Conservation (phyloP, 352 stramenopile species). For the Phytophthora uliginosa region DNA sequence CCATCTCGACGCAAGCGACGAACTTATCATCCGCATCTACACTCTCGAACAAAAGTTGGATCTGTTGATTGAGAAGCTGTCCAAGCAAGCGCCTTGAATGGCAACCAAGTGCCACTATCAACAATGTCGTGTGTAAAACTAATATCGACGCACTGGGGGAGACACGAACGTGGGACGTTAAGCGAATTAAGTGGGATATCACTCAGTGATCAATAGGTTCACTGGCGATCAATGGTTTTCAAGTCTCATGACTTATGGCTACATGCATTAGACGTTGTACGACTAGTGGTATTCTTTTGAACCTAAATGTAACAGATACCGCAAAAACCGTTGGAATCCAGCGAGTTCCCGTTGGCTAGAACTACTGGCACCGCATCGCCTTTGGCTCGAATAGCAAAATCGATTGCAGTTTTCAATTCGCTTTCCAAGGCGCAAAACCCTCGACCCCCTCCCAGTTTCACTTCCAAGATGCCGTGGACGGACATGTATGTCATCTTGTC, state of each 20-base stretch:
- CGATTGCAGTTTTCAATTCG: constrained; percentile 6
- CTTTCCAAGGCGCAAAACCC: background rate
- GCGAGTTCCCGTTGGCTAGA: background rate
- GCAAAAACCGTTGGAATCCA: background rate
- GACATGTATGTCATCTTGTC: constrained; percentile 20
- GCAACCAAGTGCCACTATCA: background rate
- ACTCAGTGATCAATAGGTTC: background rate
- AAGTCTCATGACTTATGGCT: no score
- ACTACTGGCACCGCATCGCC: background rate
- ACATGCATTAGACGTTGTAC: no score
- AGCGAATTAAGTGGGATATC: background rate
- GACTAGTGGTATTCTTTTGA: no score
- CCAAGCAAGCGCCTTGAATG: background rate
- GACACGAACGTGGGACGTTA: background rate
- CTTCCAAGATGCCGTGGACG: constrained; percentile 1
- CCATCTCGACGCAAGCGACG: background rate
- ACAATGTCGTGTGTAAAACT: background rate
- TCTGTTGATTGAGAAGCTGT: constrained; percentile 25
- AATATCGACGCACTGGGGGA: background rate
- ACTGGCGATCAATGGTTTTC: no score
- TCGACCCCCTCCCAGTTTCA: background rate
- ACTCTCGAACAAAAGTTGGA: constrained; percentile 28
- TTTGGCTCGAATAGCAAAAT: background rate
- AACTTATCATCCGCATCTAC: constrained; percentile 20
- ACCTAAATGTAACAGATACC: no score